Evolutionary conservation across 768 basidiomycete species (phyloP), one percentile per base, ranked within the genome.

Genomic region (Podaxis pistillaris): DNA sequence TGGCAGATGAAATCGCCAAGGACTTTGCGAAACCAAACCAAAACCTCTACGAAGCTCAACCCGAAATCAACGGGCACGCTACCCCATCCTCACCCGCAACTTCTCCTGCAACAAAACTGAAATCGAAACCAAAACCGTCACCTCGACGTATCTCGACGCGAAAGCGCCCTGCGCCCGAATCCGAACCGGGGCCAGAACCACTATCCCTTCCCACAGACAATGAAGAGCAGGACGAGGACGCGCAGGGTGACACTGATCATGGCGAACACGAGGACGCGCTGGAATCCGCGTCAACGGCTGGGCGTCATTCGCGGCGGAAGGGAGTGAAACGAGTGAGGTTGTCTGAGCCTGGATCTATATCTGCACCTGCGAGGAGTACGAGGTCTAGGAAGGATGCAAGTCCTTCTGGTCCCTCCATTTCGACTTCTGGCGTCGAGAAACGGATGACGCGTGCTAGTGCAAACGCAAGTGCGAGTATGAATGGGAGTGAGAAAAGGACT

Each of bases 291-390:
- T 62, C 61, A n/a, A 24, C 17, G 22, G 30, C 24, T 15, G 8
- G 44, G 22, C 55, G 46, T 17, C 38, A 53, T 12, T 38, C 46
- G 2, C 44, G 54, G 17, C 24, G 13, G 11, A 33, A 30, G 22
- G 41, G 30, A 11, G 38, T 12, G 5, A 62, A 62, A 15, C 44
- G 61, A 4, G 44, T 56, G 28, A 54, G 61, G 33, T 5, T 62
- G 24, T 62, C 61, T 1, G 61, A 62, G 47, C 61, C 61, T 50
- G 55, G 54, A 12, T 55, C 47, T 13, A 5, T 17, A n/a, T 46
- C 54, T 28, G 28, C 22, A 9, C 54, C 46, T 4, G 49, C 61
- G 22, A 56, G 46, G 33, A 40, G 46, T 28, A 50, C 54, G 19
- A 62, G 61, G 33, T 40, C 46, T 9, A 19, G 44, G 2, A 52